Evolutionary conservation across 306 rosid genomes (phyloP), one percentile per base, ranked within the genome.

Genomic region (Purshia tridentata): DNA sequence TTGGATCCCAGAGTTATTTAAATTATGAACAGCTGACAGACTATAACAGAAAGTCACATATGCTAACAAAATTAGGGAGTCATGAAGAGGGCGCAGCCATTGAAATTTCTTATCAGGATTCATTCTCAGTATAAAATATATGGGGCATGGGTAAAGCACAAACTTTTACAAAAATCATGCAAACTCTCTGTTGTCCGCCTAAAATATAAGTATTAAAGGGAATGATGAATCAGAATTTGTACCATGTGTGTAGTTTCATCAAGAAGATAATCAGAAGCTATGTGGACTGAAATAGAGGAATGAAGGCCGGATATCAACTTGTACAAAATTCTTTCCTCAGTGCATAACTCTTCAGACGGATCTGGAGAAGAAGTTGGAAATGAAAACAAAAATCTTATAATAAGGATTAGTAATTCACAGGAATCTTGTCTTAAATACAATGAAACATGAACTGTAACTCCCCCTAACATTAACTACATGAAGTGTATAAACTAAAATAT

Each of bases 271-370:
- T 91, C 99, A 40, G 97, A 70, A 48, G 96, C 99, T 80, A 92
- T 86, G 84, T 94, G 99, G 57, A 94, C 78, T 18, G 99, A 91
- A 78, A 94, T 94, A 65, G 99, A 94, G 67, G 99, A 89, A 83
- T 94, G 99, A 76, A 94, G 93, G 81, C 99, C 99, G 12, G 99
- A 94, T 83, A 94, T 94, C 93, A 94, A 72, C 80, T 91, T 94
- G 89, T 89, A 94, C 87, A 94, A 80, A 66, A 94, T 84, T 70
- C 90, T 89, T 76, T 94, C 96, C 82, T 91, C 99, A 69, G 92
- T 87, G 71, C 97, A 91, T 52, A 76, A 84, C 75, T 88, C 96
- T 83, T 90, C 88, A n/a, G 93, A 88, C 5, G 89, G 90, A 87
- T 90, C 96, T 88, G 76, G 73, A 81, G 13, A 78, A 76, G 40